Percentiles rank a stretch among this genome's conserved stretches.
phyloP scores from a whole-genome alignment of 1,139 yeast genomes.

The Sugiyamaella grinbergsii region DNA sequence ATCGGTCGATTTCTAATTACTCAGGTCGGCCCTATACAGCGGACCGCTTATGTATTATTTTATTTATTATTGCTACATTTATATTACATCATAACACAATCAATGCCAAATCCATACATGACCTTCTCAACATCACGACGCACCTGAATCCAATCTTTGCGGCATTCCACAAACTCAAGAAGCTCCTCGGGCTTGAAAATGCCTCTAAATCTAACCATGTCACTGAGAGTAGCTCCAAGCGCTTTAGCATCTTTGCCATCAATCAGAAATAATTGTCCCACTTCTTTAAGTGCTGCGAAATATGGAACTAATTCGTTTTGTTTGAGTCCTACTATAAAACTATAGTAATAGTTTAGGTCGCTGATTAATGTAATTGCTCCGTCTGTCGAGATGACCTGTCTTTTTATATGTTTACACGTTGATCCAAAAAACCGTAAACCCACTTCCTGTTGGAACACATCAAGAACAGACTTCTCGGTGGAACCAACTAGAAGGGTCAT shows the following conservation, averaged over 20 bases:
- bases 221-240: conserved; percentile 80
- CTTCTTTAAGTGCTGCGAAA: conserved; percentile 77
- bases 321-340: conserved; percentile 63
- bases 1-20: not conserved
- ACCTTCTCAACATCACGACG: conserved; percentile 84
- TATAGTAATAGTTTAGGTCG: conserved; percentile 69
- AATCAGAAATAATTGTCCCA: conserved; percentile 79
- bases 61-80: conserved; percentile 2
- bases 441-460: conserved; percentile 91
- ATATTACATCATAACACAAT: conserved; percentile 55
- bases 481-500: conserved; percentile 75
- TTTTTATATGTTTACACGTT: conserved; percentile 71
- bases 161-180: conserved; percentile 83
- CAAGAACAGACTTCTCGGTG: conserved; percentile 84
- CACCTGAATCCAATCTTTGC: conserved; percentile 83
- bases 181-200: conserved; percentile 91
- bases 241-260: conserved; percentile 78
- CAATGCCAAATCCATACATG: conserved; percentile 85
- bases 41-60: not conserved
- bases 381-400: conserved; percentile 67
- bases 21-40: too few relatives aligned
- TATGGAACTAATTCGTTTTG: conserved; percentile 74
- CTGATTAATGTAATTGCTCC: conserved; percentile 74
- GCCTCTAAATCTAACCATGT: conserved; percentile 83
- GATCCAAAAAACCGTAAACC: conserved; percentile 83